phyloP scores from a whole-genome alignment of 2,329 filamentous ascomycete species.

The Botrytis paeoniae region DNA sequence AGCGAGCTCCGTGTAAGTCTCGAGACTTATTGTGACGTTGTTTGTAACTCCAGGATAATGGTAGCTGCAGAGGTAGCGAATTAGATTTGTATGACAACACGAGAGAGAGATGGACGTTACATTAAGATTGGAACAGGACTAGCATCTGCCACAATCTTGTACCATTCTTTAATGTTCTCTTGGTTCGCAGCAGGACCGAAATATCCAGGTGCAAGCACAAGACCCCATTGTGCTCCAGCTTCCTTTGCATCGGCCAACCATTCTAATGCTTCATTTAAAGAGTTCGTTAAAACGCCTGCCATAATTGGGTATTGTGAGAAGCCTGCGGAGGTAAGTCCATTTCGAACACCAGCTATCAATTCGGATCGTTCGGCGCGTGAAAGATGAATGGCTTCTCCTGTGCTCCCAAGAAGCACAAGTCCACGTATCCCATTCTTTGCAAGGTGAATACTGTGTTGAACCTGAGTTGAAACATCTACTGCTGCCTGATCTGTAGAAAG shows the following conservation, averaged over 20 bases:
- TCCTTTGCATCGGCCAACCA: slow-evolving; percentile 47
- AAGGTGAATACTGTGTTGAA: slow-evolving; percentile 55
- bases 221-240: slow-evolving; percentile 60
- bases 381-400: slow-evolving; percentile 60
- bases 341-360: slow-evolving; percentile 11
- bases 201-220: slow-evolving; percentile 62
- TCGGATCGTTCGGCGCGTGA: slow-evolving; percentile 49
- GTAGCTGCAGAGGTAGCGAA: slow-evolving; percentile 38
- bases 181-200: slow-evolving; percentile 44
- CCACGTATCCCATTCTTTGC: slow-evolving; percentile 56
- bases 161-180: slow-evolving; percentile 58
- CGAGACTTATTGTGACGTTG: slow-evolving; percentile 54
- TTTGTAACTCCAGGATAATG: slow-evolving; percentile 63
- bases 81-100: background rate
- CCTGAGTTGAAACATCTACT: slow-evolving; percentile 55
- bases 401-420: slow-evolving; percentile 59
- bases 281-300: slow-evolving; percentile 53
- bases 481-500: slow-evolving; percentile 27
- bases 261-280: slow-evolving; percentile 53
- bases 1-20: slow-evolving; percentile 54
- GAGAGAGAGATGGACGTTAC: slow-evolving; percentile 39
- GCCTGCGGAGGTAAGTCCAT: slow-evolving; percentile 50
- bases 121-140: slow-evolving; percentile 60
- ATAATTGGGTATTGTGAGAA: slow-evolving; percentile 57
- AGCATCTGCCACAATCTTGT: slow-evolving; percentile 54